A percentile compares a stretch with the other conserved stretches of the same genome.
phyloP scores from a whole-genome alignment of 192 early-diverging fungal genomes.

The Coemansia sp. region DNA sequence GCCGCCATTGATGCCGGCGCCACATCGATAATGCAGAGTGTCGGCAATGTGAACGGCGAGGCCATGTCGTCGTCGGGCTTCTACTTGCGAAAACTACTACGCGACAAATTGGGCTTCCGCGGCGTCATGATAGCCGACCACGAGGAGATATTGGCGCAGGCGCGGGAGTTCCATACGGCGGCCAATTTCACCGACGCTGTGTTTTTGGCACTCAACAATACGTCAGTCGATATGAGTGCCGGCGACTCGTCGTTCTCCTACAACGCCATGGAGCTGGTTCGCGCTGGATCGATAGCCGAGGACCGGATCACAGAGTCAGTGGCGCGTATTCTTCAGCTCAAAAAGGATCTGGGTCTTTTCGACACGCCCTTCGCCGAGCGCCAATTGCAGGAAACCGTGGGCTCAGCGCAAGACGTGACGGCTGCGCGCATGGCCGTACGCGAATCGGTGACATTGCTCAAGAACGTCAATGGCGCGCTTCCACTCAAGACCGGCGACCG shows the following conservation, averaged over 20 bases:
- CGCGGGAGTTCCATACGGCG: conserved; percentile 13
- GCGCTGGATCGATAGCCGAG: conserved; percentile 30
- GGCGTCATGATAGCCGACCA: conserved; percentile 63
- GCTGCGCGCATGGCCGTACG: conserved; percentile 56
- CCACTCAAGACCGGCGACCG: conserved; percentile 53
- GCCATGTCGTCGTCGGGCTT: conserved; percentile 58
- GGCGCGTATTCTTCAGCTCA: conserved; percentile 62
- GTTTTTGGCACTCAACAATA: conserved; percentile 56
- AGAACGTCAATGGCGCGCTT: conserved; percentile 53
- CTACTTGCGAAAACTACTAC: conserved; percentile 56
- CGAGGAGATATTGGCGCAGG: conserved; percentile 29
- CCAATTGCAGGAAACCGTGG: conserved; percentile 40
- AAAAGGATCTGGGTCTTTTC: conserved; percentile 66
- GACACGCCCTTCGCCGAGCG: conserved; percentile 47
- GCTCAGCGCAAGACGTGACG: conserved; percentile 50
- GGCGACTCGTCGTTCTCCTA: conserved; percentile 45
- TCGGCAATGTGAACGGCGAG: conserved; percentile 61
- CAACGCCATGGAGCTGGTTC: conserved; percentile 43
- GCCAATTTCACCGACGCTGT: conserved; percentile 58
- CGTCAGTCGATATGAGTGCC: conserved; percentile 61
- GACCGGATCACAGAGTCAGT: conserved; percentile 57
- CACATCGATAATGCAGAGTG: conserved; percentile 60
- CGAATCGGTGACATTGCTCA: conserved; percentile 63
- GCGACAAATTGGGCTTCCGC: conserved; percentile 58
- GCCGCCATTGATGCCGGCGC: conserved; percentile 61